These are phyloP conservation scores for Physocladia obscura DNA, from an alignment of 192 early-diverging fungal genomes.

Conservation along the genomic window DNA sequence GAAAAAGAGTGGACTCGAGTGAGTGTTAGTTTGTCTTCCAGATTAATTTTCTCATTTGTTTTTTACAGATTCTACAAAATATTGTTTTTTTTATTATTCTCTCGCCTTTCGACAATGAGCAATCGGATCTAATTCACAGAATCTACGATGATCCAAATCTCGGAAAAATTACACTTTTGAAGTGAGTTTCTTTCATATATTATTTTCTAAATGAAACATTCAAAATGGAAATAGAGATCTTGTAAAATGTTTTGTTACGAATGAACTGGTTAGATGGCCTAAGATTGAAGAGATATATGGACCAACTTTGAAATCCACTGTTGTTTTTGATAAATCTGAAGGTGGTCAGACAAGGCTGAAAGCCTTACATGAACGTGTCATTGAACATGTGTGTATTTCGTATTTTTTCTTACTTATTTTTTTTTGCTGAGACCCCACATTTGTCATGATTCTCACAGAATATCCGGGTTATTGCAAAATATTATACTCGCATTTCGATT, in stretches of 20 bases:
- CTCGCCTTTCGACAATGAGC: conserved; percentile 93
- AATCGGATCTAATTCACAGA: conserved; percentile 89
- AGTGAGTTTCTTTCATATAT: conserved; percentile 47
- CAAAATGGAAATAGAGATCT: conserved; percentile 62
- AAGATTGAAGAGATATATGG: conserved; percentile 91
- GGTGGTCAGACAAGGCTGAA: conserved; percentile 77
- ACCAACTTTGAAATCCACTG: conserved; percentile 66
- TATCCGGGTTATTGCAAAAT: conserved; percentile 93
- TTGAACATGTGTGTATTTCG: conserved; percentile 79
- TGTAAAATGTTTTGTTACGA: conserved; percentile 82
- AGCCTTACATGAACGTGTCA: conserved; percentile 87
- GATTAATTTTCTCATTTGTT: conserved; percentile 4
- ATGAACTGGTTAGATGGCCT: conserved; percentile 94
- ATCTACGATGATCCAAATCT: conserved; percentile 80
- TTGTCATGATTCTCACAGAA: conserved; percentile 54
- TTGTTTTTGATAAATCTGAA: conserved; percentile 71
- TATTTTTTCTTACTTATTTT: neutral
- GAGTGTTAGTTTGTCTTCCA: conserved; percentile 1
- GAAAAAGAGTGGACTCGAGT: conserved; percentile 73
- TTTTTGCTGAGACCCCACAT: neutral
- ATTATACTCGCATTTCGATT: conserved; percentile 86
- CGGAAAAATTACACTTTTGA: conserved; percentile 68
- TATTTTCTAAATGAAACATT: conserved; percentile 1
- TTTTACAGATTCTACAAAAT: conserved; percentile 66
- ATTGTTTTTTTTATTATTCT: conserved; percentile 85